Percentiles rank a stretch among this genome's conserved stretches.
These are phyloP conservation scores for Mortierella claussenii DNA, from an alignment of 192 early-diverging fungal species.

Conservation along the genomic window DNA sequence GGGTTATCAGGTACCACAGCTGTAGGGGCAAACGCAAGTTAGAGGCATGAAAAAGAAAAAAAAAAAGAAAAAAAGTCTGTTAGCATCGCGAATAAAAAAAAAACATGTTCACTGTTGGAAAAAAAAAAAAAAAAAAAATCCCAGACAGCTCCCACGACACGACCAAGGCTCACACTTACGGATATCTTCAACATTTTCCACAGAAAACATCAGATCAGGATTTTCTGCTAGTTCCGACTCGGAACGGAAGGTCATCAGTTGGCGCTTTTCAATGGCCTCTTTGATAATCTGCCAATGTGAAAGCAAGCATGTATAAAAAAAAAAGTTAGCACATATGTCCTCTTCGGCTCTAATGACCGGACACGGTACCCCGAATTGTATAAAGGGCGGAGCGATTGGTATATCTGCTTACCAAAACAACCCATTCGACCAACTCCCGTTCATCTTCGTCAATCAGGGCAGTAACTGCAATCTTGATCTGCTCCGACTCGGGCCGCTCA, in stretches of 20 bases:
- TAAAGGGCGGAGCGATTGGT: neutral
- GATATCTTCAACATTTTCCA: constrained; percentile 40
- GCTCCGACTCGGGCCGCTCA: constrained; percentile 50
- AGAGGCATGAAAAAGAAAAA: too few species aligned
- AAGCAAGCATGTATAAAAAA: neutral
- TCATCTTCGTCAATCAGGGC: constrained; percentile 56
- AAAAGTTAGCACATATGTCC: neutral
- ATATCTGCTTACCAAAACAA: constrained; percentile 30
- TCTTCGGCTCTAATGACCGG: neutral
- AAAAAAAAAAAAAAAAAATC: neutral
- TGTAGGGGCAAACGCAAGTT: too few species aligned
- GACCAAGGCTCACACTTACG: too few species aligned
- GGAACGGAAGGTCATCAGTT: constrained; percentile 41
- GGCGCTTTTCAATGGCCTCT: constrained; percentile 43
- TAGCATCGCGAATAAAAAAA: neutral
- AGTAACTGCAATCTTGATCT: constrained; percentile 62
- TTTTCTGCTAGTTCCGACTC: constrained; percentile 44
- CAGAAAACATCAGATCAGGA: constrained; percentile 48
- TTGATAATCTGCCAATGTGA: constrained; percentile 45
- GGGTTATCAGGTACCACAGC: constrained; percentile 32
- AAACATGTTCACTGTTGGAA: neutral
- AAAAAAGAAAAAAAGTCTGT: neutral
- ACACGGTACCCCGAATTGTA: too few species aligned
- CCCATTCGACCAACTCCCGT: constrained; percentile 55
- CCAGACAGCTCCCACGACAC: too few species aligned